Evolutionary conservation across 2,329 filamentous ascomycete species (phyloP).

Genomic region (Cladophialophora psammophila): DNA sequence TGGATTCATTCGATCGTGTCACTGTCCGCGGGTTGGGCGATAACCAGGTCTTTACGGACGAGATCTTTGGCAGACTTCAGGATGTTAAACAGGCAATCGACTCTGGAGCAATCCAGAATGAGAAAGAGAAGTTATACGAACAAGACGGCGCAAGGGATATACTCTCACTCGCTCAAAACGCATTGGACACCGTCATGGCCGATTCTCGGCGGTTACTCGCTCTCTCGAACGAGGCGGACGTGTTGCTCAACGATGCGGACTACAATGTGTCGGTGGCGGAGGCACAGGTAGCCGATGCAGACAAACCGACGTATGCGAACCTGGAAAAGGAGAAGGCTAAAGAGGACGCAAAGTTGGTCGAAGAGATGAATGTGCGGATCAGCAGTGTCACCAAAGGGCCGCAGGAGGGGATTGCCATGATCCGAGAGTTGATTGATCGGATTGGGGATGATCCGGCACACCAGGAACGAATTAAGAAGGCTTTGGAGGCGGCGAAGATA

Average conservation of each 20-base stretch:
- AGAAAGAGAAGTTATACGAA: slow-evolving; percentile 44
- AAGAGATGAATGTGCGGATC: slow-evolving; percentile 52
- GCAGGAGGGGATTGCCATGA: slow-evolving; percentile 46
- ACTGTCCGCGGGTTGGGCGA: slow-evolving; percentile 59
- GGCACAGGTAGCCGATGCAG: slow-evolving; percentile 55
- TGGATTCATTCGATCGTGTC: slow-evolving; percentile 58
- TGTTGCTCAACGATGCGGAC: slow-evolving; percentile 59
- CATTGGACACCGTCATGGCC: slow-evolving; percentile 50
- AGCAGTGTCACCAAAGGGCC: slow-evolving; percentile 52
- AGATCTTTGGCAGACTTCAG: slow-evolving; percentile 53
- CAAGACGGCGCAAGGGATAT: slow-evolving; percentile 31
- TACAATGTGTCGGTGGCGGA: slow-evolving; percentile 63
- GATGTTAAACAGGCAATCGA: slow-evolving; percentile 42
- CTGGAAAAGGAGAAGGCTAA: slow-evolving; percentile 57
- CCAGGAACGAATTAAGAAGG: slow-evolving; percentile 56
- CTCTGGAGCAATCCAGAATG: slow-evolving; percentile 39
- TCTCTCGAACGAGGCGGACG: slow-evolving; percentile 58
- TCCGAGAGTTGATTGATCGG: slow-evolving; percentile 50
- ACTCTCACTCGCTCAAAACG: slow-evolving; percentile 49
- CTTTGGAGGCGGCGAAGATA: slow-evolving; percentile 62
- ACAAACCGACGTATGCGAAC: slow-evolving; percentile 51
- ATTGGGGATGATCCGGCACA: slow-evolving; percentile 51
- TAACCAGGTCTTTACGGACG: slow-evolving; percentile 60
- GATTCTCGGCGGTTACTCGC: slow-evolving; percentile 57
- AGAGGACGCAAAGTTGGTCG: slow-evolving; percentile 56